phyloP scores from a whole-genome alignment of 495 filamentous ascomycete species.

The Lepidopterella palustris region DNA sequence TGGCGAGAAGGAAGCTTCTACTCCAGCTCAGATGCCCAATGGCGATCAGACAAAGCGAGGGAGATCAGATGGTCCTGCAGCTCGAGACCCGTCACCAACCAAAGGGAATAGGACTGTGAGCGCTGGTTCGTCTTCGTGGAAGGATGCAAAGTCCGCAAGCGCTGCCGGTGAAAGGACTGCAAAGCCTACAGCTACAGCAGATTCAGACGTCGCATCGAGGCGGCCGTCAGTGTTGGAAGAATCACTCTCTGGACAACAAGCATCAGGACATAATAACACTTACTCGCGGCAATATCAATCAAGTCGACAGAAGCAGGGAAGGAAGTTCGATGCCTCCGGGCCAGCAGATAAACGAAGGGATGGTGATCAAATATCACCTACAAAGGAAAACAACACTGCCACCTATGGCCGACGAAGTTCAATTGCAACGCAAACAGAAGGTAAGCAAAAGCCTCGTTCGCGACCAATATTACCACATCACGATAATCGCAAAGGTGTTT shows the following conservation, averaged over 20 bases:
- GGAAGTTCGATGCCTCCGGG: slow-evolving; percentile 7
- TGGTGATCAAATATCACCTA: slow-evolving; percentile 17
- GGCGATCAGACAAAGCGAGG: slow-evolving; percentile 31
- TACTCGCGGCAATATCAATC: slow-evolving; percentile 17
- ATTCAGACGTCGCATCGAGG: slow-evolving; percentile 3
- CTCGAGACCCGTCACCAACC: slow-evolving; percentile 26
- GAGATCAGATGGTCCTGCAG: slow-evolving; percentile 29
- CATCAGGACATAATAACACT: slow-evolving; percentile 13
- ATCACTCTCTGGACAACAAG: not conserved
- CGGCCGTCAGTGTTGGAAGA: slow-evolving; percentile 13
- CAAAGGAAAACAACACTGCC: slow-evolving; percentile 15
- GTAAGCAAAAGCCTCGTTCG: slow-evolving; percentile 4
- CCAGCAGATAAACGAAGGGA: slow-evolving; percentile 39
- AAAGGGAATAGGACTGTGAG: slow-evolving; percentile 42
- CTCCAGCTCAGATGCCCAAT: slow-evolving; percentile 6
- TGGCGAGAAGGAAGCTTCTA: slow-evolving; percentile 20
- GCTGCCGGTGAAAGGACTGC: slow-evolving; percentile 34
- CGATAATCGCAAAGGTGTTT: not conserved
- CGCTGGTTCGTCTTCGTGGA: slow-evolving; percentile 34
- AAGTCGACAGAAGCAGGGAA: slow-evolving; percentile 10
- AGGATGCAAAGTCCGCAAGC: slow-evolving; percentile 10
- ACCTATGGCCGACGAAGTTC: slow-evolving; percentile 32
- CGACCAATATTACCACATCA: not conserved
- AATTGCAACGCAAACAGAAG: slow-evolving; percentile 31
- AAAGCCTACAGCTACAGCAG: slow-evolving; percentile 34